These are phyloP conservation scores for Cyberlindnera japonica DNA, from an alignment of 805 yeast genomes.

Conservation along the genomic window DNA sequence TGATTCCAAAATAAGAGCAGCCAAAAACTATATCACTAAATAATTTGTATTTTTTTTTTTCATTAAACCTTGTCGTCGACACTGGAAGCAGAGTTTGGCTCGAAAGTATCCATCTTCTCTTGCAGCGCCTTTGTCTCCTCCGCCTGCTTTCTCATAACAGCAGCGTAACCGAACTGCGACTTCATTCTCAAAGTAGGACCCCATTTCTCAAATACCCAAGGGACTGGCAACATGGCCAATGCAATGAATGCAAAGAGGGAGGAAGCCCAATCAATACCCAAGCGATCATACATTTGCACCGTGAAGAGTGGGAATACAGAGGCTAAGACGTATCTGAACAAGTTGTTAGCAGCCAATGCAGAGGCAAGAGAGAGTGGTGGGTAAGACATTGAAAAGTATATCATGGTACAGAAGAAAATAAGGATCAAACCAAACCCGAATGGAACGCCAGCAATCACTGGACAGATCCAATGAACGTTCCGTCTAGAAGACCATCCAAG, in stretches of 20 bases:
- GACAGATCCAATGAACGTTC: conserved; percentile 71
- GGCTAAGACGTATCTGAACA: conserved; percentile 70
- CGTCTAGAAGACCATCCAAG: conserved; percentile 70
- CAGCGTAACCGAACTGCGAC: conserved; percentile 60
- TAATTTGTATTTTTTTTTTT: neutral
- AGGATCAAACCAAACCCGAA: conserved; percentile 72
- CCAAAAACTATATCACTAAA: too few species aligned
- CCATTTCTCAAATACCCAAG: conserved; percentile 60
- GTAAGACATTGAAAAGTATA: conserved; percentile 65
- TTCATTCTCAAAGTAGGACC: conserved; percentile 54
- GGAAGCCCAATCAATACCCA: conserved; percentile 79
- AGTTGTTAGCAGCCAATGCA: conserved; percentile 86
- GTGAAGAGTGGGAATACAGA: conserved; percentile 84
- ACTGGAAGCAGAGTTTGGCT: conserved; percentile 12
- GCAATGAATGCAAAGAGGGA: conserved; percentile 62
- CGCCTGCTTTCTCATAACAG: conserved; percentile 38
- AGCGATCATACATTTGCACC: conserved; percentile 71
- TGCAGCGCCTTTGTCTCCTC: conserved; percentile 28
- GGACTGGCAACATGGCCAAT: conserved; percentile 68
- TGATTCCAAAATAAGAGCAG: too few species aligned
- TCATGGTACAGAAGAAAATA: conserved; percentile 65
- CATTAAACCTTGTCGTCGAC: conserved; percentile 7
- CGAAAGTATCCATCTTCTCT: conserved; percentile 14
- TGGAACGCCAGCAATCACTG: conserved; percentile 72
- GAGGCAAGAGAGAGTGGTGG: conserved; percentile 79